A percentile compares a stretch with the other conserved stretches of the same genome.
phyloP scores from a whole-genome alignment of 805 yeast genomes.

The Wickerhamiella azyma region DNA sequence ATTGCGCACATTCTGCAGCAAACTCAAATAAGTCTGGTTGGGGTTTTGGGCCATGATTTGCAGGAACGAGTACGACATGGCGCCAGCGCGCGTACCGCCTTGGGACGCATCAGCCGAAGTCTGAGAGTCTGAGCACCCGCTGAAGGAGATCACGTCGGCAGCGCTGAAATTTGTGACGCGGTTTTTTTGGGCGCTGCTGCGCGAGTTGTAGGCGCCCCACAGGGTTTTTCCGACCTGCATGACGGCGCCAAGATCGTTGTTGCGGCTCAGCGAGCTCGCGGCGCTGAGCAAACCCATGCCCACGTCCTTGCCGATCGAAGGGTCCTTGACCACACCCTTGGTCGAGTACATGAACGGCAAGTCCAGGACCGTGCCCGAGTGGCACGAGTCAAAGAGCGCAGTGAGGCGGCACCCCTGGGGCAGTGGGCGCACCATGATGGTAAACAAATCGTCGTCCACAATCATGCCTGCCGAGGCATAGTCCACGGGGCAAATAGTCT shows the following conservation, averaged over 20 bases:
- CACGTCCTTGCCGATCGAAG: conserved; percentile 61
- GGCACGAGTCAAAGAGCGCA: conserved; percentile 74
- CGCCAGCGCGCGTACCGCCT: conserved; percentile 63
- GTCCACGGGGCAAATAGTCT: conserved; percentile 61
- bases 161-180: conserved; percentile 47
- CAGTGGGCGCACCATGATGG: conserved; percentile 51
- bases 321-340: conserved; percentile 71
- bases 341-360: conserved; percentile 71
- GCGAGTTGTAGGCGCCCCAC: conserved; percentile 11
- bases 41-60: conserved; percentile 47
- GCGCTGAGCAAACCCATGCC: conserved; percentile 53
- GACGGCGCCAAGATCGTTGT: conserved; percentile 36
- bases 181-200: conserved; percentile 9
- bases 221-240: conserved; percentile 27
- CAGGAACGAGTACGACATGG: conserved; percentile 70
- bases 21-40: conserved; percentile 51
- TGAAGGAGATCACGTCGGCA: conserved; percentile 61
- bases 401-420: conserved; percentile 65
- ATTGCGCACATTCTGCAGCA: conserved; percentile 57
- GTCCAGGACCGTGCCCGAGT: conserved; percentile 72
- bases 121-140: conserved; percentile 76
- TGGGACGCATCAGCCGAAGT: conserved; percentile 73
- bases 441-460: conserved; percentile 64
- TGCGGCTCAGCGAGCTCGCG: conserved; percentile 44
- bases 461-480: conserved; percentile 53